These are phyloP conservation scores for Lachancea nothofagi DNA, from an alignment of 805 yeast genomes.

Conservation along the genomic window DNA sequence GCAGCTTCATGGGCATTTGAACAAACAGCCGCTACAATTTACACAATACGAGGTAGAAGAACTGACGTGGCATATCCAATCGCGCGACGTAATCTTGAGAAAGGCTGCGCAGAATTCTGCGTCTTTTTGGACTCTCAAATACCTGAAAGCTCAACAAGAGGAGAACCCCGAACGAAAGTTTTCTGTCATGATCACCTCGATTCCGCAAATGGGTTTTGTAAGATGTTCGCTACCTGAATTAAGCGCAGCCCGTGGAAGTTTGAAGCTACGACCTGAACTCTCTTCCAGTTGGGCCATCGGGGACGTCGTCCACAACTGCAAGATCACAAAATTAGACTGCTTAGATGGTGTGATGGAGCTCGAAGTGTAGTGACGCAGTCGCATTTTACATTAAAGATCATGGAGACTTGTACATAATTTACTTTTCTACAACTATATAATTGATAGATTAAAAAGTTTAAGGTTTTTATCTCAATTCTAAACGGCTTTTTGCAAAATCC, in stretches of 20 bases:
- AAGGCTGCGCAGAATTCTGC: slow-evolving; percentile 27
- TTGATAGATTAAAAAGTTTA: no score
- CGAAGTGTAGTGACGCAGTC: slow-evolving; percentile 9
- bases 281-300: slow-evolving; percentile 38
- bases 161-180: slow-evolving; percentile 12
- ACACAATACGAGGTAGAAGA: slow-evolving; percentile 32
- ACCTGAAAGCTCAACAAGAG: slow-evolving; percentile 20
- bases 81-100: slow-evolving; percentile 39
- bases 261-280: slow-evolving; percentile 26
- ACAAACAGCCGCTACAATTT: slow-evolving; percentile 28
- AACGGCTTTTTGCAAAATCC: no score
- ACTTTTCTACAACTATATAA: no score
- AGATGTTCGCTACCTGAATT: slow-evolving; percentile 29
- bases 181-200: slow-evolving; percentile 39
- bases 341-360: slow-evolving; percentile 39
- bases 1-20: slow-evolving; percentile 51
- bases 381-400: no score
- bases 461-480: no score
- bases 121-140: slow-evolving; percentile 36
- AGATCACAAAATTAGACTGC: slow-evolving; percentile 39
- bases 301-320: slow-evolving; percentile 37
- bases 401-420: neutral
- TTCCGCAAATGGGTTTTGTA: slow-evolving; percentile 36
- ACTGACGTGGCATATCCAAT: slow-evolving; percentile 40
- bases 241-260: slow-evolving; percentile 29